These are phyloP conservation scores for Curvularia hawaiiensis DNA, from an alignment of 2,329 filamentous ascomycete genomes.

Conservation along the genomic window DNA sequence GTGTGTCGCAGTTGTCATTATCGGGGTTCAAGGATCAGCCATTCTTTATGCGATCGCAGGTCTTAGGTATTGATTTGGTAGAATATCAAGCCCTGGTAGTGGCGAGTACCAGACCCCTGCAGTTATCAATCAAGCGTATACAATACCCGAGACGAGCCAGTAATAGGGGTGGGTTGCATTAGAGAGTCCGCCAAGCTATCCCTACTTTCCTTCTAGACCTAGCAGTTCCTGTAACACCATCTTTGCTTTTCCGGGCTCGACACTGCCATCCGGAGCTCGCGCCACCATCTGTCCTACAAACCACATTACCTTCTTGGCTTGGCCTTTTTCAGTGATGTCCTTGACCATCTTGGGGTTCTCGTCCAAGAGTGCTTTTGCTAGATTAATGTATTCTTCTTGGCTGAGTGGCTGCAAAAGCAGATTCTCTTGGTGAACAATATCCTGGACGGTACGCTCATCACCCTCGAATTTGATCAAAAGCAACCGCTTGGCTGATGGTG, in stretches of 20 bases:
- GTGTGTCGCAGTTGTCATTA: not conserved
- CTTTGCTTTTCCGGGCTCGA: conserved; percentile 66
- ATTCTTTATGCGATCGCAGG: not conserved
- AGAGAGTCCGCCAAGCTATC: conserved; percentile 4
- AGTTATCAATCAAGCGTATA: not conserved
- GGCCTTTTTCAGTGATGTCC: conserved; percentile 63
- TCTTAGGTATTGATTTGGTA: not conserved
- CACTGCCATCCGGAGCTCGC: conserved; percentile 62
- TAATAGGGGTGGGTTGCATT: conserved; percentile 3
- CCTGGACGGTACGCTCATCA: conserved; percentile 54
- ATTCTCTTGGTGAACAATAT: conserved; percentile 63
- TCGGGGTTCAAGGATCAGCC: not conserved
- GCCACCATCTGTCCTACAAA: conserved; percentile 73
- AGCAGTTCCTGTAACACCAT: conserved; percentile 58
- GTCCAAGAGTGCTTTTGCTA: conserved; percentile 60
- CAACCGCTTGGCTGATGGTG: conserved; percentile 65
- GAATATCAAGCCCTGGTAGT: conserved; percentile 2
- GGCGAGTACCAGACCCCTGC: conserved; percentile 2
- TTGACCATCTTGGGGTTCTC: conserved; percentile 63
- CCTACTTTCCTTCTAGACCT: conserved; percentile 8
- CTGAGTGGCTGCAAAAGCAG: conserved; percentile 61
- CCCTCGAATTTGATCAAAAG: conserved; percentile 61
- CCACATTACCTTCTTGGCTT: conserved; percentile 69
- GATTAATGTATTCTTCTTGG: conserved; percentile 58
- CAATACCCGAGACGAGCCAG: not conserved